Evolutionary conservation across 768 basidiomycete species (phyloP), one percentile per base, ranked within the genome.

Genomic region (Hypholoma sublateritium): DNA sequence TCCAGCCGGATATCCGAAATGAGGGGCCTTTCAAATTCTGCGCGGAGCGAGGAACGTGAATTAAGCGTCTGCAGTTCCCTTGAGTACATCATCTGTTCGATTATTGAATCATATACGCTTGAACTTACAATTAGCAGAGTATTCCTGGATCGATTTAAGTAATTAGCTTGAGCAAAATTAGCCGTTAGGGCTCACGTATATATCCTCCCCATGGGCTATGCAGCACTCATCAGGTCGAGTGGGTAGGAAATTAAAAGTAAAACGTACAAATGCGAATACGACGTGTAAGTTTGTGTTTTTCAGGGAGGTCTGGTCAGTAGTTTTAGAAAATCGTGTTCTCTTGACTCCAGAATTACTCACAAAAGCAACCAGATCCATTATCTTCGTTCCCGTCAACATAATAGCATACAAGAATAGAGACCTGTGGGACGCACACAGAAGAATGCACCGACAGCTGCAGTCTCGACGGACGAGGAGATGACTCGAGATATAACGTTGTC

Each of bases 181-280:
- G 19, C 3, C 16, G 16, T n/a, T 19, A 22, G 3, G 2, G 2
- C n/a, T 5, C 51, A 69, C 69, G 69, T 70, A 57, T 70, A 70
- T 51, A 70, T 69, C 24, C 69, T 58, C 28, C 68, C 69, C 63
- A 69, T 56, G 1, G 69, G 69, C 68, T 69, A 51, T 19, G 21
- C 24, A 2, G 22, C 0, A 17, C 7, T n/a, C 24, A 35, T 55
- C 44, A 32, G 28, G 28, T 19, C 24, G 22, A 34, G 16, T 34
- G 19, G 5, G 8, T 50, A 3, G 28, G 1, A 21, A 24, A 7
- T 37, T 11, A 41, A 35, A 4, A 46, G 37, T 9, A 21, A 3
- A 19, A 64, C 70, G 37, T 34, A 72, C 70, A 39, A 72, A 69
- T 35, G 70, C 69, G 50, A 72, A 72, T 11, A 72, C 65, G 16